Evolutionary conservation across 371 early-diverging fungal genomes (phyloP).

Genomic region (Syncephalastrum sp.): DNA sequence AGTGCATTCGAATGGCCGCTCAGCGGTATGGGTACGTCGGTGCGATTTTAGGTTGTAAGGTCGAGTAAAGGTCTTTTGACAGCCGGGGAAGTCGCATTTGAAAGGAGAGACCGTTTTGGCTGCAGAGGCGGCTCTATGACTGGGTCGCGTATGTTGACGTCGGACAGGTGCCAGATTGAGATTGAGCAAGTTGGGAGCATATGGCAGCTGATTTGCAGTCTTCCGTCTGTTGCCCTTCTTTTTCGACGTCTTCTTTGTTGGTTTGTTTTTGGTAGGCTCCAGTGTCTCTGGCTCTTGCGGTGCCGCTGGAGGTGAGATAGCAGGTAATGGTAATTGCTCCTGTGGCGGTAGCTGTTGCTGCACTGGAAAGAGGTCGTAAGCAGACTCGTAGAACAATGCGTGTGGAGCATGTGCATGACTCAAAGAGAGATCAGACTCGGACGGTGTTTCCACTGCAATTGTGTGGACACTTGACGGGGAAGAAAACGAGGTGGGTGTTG

Average conservation of each 20-base stretch:
- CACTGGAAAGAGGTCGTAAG: too few species aligned
- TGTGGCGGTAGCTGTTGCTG: too few species aligned
- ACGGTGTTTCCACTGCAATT: too few species aligned
- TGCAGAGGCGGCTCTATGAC: constrained; percentile 1
- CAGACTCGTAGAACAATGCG: too few species aligned
- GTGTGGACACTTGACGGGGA: too few species aligned
- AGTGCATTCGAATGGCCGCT: constrained; percentile 69
- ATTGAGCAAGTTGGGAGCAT: constrained; percentile 20
- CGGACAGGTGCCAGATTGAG: constrained; percentile 13
- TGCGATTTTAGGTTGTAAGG: constrained; percentile 84
- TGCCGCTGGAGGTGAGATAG: too few species aligned
- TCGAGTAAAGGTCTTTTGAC: constrained; percentile 76
- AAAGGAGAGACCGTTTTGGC: constrained; percentile 8
- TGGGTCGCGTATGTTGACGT: constrained; percentile 3
- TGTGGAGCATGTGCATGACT: too few species aligned
- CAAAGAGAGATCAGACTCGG: too few species aligned
- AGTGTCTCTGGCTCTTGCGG: too few species aligned
- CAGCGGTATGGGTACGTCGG: constrained; percentile 72
- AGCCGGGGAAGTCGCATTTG: constrained; percentile 39
- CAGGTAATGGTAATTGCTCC: too few species aligned
- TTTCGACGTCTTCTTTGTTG: neutral
- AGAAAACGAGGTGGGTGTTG: too few species aligned
- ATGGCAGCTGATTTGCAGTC: constrained; percentile 17
- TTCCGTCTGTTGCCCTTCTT: constrained; percentile 5
- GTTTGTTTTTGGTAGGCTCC: too few species aligned